Percentiles rank a stretch among this genome's conserved stretches.
Evolutionary conservation across 495 filamentous ascomycete genomes (phyloP).

Genomic region (Penicillium mononematosum): DNA sequence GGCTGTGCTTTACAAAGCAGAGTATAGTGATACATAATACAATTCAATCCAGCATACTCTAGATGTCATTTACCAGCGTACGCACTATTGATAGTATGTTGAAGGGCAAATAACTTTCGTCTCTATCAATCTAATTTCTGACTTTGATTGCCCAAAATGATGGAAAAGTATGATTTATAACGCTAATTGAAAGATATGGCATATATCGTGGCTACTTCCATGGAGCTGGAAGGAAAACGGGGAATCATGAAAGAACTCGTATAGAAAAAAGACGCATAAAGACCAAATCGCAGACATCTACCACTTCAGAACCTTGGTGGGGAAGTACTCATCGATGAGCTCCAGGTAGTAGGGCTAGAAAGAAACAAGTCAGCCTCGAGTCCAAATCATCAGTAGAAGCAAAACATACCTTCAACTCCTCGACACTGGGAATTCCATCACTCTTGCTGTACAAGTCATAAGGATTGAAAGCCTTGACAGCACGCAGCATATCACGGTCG

Average conservation of each 20-base stretch:
- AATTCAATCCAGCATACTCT: too few relatives aligned
- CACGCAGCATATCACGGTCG: constrained; percentile 73
- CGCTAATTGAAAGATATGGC: constrained; percentile 7
- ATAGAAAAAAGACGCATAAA: constrained; percentile 1
- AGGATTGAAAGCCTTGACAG: constrained; percentile 83
- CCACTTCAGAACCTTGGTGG: constrained; percentile 73
- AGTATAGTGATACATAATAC: too few relatives aligned
- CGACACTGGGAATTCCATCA: constrained; percentile 70
- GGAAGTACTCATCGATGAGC: constrained; percentile 83
- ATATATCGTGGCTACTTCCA: constrained; percentile 4
- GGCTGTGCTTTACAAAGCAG: too few relatives aligned
- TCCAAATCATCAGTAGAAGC: not conserved
- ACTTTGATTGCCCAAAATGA: not conserved
- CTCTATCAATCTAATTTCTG: not conserved
- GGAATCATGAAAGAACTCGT: constrained; percentile 17
- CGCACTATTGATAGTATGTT: not conserved
- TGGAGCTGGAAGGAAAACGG: not conserved
- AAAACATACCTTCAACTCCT: constrained; percentile 48
- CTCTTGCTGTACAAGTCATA: constrained; percentile 94
- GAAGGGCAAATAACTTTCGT: not conserved
- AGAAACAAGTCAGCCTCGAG: not conserved
- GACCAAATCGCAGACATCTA: constrained; percentile 36
- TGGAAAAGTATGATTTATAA: not conserved
- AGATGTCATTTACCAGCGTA: not conserved
- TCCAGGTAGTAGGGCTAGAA: constrained; percentile 72